Evolutionary conservation across 2,329 filamentous ascomycete genomes (phyloP), one percentile per base, ranked within the genome.

Genomic region (Sarocladiaceae sp.): DNA sequence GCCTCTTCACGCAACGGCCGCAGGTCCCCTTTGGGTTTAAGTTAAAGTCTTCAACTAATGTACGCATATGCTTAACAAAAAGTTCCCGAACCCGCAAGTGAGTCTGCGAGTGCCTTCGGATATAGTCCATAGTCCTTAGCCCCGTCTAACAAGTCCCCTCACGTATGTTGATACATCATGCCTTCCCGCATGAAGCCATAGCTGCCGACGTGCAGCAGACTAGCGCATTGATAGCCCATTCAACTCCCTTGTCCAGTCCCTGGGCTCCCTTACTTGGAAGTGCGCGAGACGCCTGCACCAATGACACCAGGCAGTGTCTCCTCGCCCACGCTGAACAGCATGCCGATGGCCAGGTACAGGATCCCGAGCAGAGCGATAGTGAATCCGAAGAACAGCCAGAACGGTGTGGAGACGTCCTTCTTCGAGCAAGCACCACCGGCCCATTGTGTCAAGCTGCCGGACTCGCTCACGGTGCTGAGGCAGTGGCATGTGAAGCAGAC

Each of bases 291-390:
- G 51, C 93, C 93, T 39, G 93, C 93, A n/a, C 89, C 88, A 63
- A 98, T 90, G 7, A 98, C 91, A 55, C 89, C 89, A 0, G 93
- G 93, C 51, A 97, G 72, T 66, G 89, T 85, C 69, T 95, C 82
- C 61, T 85, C 79, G 26, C 91, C 93, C 57, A 97, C 86, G 50
- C 72, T 82, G 64, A 84, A 93, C 44, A 98, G 64, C 73, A 95
- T 70, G 5, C 83, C 80, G 54, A 97, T 82, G 10, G 80, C 81
- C 60, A 85, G 82, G 29, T 72, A 73, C 21, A 94, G 67, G 29
- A 86, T 66, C 37, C 78, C 75, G 1, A 93, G 66, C 50, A 94
- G 70, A 29, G 81, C 65, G 39, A 96, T 67, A 3, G 78, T 83
- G 54, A 93, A 85, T 6, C 83, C 80, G 11, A 79, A 77, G 55